Base-by-base conservation (phyloP, 164 flowering plant genomes). In the Euptelea pleiosperma region DNA sequence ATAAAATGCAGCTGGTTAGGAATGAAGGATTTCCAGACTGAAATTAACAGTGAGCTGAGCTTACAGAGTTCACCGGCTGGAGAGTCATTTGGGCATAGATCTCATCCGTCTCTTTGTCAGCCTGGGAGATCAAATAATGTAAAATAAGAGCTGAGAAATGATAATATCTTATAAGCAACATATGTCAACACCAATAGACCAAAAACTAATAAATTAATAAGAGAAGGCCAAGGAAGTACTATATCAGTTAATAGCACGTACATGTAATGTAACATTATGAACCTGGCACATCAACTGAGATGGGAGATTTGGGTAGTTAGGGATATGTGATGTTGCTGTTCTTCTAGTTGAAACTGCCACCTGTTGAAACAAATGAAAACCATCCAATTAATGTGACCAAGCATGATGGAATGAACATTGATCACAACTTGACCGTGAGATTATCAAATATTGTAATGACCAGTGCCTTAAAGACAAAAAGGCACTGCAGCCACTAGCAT, bases 51-150 rank as follows among this genome's bases (percentile, higher is more conserved):
- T 22, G 33, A 47, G 6, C 6, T 1, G 31, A 62, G 60, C 96
- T 84, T 82, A 94, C 99, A 44, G 96, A 75, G 52, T 82, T 81
- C 63, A 91, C 89, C 2, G 98, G 94, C 70, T 86, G 98, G 63
- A 94, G 98, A 72, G 90, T 87, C 96, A 94, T 91, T 69, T 94
- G 99, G 5, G 99, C 94, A 75, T 76, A 94, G 45, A 94, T 83
- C 72, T 94, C 99, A 72, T 94, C 99, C 1, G 96, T 89, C 5
- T 94, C 99, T 67, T 79, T 91, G 69, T 94, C 99, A 29, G 92
- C 96, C 99, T 94, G 67, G 16, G 22, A 47, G 25, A 53, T 49
- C 31, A 57, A 33, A 59, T 50, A 54, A 16, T 9, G 49, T 43
- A 50, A 57, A 47, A 4, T 24, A 45, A 40, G 15, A 36, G n/a